A percentile compares a stretch with the other conserved stretches of the same genome.
phyloP scores from a whole-genome alignment of 139 green algal species.

The Coelastrella sp. region DNA sequence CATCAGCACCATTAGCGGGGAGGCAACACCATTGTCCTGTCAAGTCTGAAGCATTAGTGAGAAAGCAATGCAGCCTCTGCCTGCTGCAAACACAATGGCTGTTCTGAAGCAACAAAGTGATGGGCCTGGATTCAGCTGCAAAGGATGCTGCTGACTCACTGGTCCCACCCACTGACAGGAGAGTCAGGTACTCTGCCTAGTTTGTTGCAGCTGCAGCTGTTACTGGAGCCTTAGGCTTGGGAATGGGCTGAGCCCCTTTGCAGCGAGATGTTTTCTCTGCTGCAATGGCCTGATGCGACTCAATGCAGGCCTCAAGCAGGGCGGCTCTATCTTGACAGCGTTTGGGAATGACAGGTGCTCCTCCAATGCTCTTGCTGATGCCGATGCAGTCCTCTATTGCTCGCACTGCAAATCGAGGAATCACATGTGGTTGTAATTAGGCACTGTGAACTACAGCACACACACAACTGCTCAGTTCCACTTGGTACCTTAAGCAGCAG shows the following conservation, averaged over 20 bases:
- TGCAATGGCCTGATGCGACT: slow-evolving; percentile 48
- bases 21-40: too few species aligned
- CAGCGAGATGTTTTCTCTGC: slow-evolving; percentile 44
- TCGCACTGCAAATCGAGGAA: slow-evolving; percentile 42
- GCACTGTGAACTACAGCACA: neutral
- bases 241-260: slow-evolving; percentile 39
- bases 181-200: neutral
- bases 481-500: neutral
- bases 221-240: neutral
- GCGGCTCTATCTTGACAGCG: slow-evolving; percentile 49
- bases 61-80: too few species aligned
- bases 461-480: neutral
- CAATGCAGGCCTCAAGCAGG: slow-evolving; percentile 60
- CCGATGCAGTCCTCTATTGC: slow-evolving; percentile 67
- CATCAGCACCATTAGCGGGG: neutral
- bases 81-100: too few species aligned
- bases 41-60: too few species aligned
- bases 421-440: neutral
- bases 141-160: too few species aligned
- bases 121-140: too few species aligned
- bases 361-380: slow-evolving; percentile 43
- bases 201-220: neutral
- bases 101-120: too few species aligned
- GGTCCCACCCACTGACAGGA: too few species aligned
- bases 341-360: slow-evolving; percentile 30